phyloP scores from a whole-genome alignment of 331 rosid species.

The Ulmus americana region DNA sequence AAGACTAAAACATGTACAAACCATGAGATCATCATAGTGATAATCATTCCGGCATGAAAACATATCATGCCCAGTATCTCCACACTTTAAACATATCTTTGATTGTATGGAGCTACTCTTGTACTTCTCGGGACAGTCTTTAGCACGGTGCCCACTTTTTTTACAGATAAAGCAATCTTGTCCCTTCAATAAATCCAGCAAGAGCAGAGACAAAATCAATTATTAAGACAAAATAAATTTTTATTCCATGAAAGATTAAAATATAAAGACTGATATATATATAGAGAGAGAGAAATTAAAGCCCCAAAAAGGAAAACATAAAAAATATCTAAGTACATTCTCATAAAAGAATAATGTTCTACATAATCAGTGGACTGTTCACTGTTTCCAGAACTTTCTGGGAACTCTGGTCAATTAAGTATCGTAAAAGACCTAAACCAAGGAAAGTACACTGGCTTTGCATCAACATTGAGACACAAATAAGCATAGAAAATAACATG shows the following conservation, averaged over 20 bases:
- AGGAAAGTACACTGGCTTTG: no score
- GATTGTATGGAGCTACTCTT: conserved; percentile 25
- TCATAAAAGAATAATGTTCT: no score
- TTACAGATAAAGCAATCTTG: conserved; percentile 73
- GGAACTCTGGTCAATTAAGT: no score
- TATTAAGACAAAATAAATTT: not conserved
- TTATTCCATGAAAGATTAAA: not conserved
- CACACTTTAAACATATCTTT: conserved; percentile 68
- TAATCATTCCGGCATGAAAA: conserved; percentile 57
- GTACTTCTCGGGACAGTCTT: conserved; percentile 77
- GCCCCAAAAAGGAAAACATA: no score
- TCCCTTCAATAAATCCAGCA: conserved; percentile 32
- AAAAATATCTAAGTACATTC: no score
- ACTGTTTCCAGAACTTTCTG: no score
- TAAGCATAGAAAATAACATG: no score
- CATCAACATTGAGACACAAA: no score
- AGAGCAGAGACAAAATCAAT: not conserved
- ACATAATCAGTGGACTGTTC: no score
- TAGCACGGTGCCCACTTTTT: conserved; percentile 69
- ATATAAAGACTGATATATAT: no score
- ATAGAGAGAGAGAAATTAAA: no score
- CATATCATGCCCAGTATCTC: conserved; percentile 85
- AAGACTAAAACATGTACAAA: conserved; percentile 21
- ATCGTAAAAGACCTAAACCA: no score
- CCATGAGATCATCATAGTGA: conserved; percentile 69